These are phyloP conservation scores for Leishmania major DNA, from an alignment of 208 protist genomes.

Conservation along the genomic window DNA sequence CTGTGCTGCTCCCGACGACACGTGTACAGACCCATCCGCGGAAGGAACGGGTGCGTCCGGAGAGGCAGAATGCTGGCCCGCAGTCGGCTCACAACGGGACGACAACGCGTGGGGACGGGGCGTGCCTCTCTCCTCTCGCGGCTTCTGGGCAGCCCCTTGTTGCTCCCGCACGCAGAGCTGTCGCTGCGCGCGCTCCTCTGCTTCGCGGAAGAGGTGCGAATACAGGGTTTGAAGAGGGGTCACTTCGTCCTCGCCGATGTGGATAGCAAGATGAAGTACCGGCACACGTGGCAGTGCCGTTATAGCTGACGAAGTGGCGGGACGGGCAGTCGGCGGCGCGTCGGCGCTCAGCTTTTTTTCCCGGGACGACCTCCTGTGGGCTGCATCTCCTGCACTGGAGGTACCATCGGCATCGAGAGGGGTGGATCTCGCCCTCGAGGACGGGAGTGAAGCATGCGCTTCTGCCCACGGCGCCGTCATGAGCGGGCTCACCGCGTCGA, in stretches of 20 bases:
- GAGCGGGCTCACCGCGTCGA: not conserved
- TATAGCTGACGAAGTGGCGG: not conserved
- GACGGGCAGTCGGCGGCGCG: not conserved
- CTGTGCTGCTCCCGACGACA: not conserved
- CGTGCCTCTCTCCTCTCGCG: constrained; percentile 11
- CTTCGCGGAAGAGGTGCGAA: constrained; percentile 18
- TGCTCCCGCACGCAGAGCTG: not conserved
- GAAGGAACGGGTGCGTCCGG: not conserved
- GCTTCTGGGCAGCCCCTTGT: not conserved
- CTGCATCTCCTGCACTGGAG: not conserved
- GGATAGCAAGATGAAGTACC: constrained; percentile 13
- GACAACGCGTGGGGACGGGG: constrained; percentile 4
- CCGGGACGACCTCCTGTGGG: not conserved
- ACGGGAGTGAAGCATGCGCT: not conserved
- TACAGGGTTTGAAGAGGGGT: constrained; percentile 12
- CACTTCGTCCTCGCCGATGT: constrained; percentile 7
- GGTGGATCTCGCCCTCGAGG: not conserved
- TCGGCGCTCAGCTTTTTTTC: not conserved
- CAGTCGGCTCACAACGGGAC: not conserved
- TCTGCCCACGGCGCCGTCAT: not conserved
- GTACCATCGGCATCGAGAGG: not conserved
- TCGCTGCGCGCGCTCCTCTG: constrained; percentile 19
- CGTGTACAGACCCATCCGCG: not conserved
- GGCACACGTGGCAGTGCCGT: not conserved
- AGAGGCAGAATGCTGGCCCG: not conserved